A percentile compares a stretch with the other conserved stretches of the same genome.
Conservation (phyloP, 2,329 filamentous ascomycete species). For the Sclerotinia minor region DNA sequence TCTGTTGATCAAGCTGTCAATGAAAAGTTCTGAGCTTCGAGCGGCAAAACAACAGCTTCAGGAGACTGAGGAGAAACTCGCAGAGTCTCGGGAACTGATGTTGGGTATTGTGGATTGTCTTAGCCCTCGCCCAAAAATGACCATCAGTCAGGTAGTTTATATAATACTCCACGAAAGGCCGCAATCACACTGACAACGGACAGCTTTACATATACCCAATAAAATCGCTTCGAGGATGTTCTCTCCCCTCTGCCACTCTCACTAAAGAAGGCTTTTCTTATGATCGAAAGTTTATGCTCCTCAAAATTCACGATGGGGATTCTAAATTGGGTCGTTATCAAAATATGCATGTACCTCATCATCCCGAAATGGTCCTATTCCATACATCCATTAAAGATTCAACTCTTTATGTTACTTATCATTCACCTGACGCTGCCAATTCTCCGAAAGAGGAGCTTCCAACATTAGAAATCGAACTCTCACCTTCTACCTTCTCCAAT, state of each 20-base stretch:
- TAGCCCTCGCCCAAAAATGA: conserved; percentile 10
- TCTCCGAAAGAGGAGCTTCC: conserved; percentile 22
- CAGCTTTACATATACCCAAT: conserved; percentile 73
- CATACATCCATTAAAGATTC: conserved; percentile 52
- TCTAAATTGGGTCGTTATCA: conserved; percentile 44
- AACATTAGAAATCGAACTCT: conserved; percentile 56
- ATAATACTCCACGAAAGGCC: no score
- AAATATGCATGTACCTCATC: conserved; percentile 60
- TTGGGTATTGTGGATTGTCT: neutral
- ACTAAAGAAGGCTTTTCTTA: conserved; percentile 62
- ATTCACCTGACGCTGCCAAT: conserved; percentile 31
- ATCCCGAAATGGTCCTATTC: conserved; percentile 65
- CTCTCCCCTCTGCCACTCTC: conserved; percentile 54
- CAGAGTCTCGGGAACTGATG: neutral
- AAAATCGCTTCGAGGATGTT: conserved; percentile 66
- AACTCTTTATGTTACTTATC: conserved; percentile 48
- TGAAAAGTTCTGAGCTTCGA: neutral
- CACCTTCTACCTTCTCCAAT: conserved; percentile 48
- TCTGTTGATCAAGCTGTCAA: neutral
- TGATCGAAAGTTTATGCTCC: conserved; percentile 72
- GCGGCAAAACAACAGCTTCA: neutral
- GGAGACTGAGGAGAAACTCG: neutral
- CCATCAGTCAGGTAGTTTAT: conserved; percentile 16
- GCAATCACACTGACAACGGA: neutral
- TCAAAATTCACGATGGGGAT: conserved; percentile 48